A percentile compares a stretch with the other conserved stretches of the same genome.
These are phyloP conservation scores for Pleurotus pulmonarius DNA, from an alignment of 768 basidiomycete genomes.

Conservation along the genomic window DNA sequence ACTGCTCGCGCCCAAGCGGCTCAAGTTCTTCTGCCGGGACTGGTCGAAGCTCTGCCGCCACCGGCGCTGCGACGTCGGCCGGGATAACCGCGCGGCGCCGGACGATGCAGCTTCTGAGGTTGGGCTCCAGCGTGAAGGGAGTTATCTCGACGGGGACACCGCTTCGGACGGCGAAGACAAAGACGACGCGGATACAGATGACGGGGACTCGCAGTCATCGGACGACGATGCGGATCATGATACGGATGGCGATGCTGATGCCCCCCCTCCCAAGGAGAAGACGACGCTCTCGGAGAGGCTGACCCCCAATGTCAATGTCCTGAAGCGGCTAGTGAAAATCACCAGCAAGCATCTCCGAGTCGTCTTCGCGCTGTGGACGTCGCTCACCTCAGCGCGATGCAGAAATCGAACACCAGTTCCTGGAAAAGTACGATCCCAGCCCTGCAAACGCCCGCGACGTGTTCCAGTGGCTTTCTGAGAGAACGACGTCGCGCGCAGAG, in stretches of 20 bases:
- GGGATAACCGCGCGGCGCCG: too few species aligned
- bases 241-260: too few species aligned
- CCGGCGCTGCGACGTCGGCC: neutral
- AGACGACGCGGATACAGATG: neutral
- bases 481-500: neutral
- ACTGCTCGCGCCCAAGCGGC: neutral
- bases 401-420: too few species aligned
- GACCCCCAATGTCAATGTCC: neutral
- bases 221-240: too few species aligned
- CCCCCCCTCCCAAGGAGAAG: too few species aligned
- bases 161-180: too few species aligned
- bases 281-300: too few species aligned
- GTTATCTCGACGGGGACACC: neutral
- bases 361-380: neutral
- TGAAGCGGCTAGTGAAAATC: neutral
- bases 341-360: neutral
- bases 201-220: too few species aligned
- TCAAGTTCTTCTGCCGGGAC: neutral
- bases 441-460: neutral
- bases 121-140: neutral
- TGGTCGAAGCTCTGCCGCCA: neutral
- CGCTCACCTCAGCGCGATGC: too few species aligned
- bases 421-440: too few species aligned
- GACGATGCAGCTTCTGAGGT: neutral
- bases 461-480: neutral